phyloP scores from a whole-genome alignment of 2,329 filamentous ascomycete genomes.

The Fusarium sp. region DNA sequence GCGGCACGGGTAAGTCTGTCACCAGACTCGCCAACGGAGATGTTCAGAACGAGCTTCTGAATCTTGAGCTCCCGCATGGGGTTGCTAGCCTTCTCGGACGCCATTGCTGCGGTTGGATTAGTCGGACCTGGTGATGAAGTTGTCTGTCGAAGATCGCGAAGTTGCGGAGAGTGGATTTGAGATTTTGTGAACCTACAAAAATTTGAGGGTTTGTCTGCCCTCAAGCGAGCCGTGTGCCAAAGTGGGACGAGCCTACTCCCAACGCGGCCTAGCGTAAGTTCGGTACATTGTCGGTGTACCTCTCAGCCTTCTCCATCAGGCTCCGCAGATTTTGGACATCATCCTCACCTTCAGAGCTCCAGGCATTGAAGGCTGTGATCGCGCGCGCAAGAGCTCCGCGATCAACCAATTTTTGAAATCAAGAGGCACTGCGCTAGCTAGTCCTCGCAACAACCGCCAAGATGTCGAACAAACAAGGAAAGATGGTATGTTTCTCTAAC shows the following conservation, averaged over 20 bases:
- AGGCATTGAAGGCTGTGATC: slow-evolving; percentile 57
- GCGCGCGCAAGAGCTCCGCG: slow-evolving; percentile 54
- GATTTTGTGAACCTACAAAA: slow-evolving; percentile 54
- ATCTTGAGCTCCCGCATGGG: slow-evolving; percentile 99
- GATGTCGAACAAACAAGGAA: slow-evolving; percentile 86
- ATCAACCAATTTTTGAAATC: slow-evolving; percentile 59
- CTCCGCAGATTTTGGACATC: slow-evolving; percentile 60
- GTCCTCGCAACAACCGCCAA: slow-evolving; percentile 45
- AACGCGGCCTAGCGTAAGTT: slow-evolving; percentile 43
- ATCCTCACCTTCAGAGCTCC: slow-evolving; percentile 58
- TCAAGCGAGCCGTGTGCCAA: slow-evolving; percentile 47
- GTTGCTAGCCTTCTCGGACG: slow-evolving; percentile 90
- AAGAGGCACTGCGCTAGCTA: slow-evolving; percentile 50
- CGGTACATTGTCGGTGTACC: slow-evolving; percentile 50
- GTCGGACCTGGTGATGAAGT: slow-evolving; percentile 52
- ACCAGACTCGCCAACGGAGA: slow-evolving; percentile 99
- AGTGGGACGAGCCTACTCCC: slow-evolving; percentile 27
- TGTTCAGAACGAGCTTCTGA: slow-evolving; percentile 99
- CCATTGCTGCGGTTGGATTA: slow-evolving; percentile 56
- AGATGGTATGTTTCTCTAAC: slow-evolving; percentile 82
- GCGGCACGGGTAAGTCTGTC: slow-evolving; percentile 99
- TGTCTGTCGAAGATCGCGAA: slow-evolving; percentile 48
- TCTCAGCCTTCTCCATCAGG: slow-evolving; percentile 56
- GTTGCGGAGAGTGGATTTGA: slow-evolving; percentile 39
- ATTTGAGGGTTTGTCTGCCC: slow-evolving; percentile 58